Evolutionary conservation across 2,329 filamentous ascomycete genomes (phyloP).

Genomic region (Pseudocercospora vitis): DNA sequence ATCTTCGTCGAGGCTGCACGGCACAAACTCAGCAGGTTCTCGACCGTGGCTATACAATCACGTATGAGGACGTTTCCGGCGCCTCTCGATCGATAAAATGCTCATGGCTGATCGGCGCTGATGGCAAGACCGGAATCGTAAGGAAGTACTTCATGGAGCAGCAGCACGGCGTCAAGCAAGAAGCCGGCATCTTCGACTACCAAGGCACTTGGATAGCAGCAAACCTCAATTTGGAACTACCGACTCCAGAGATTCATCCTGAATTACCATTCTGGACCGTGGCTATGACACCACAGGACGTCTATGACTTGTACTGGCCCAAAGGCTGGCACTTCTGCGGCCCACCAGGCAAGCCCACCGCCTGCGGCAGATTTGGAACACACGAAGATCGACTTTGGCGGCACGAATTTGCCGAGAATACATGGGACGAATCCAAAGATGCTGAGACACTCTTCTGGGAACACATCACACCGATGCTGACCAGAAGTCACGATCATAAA

Average conservation of each 20-base stretch:
- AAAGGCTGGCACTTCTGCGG: conserved; percentile 48
- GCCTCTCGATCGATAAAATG: conserved; percentile 21
- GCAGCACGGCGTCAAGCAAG: conserved; percentile 43
- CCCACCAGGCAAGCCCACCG: conserved; percentile 45
- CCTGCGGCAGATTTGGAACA: conserved; percentile 48
- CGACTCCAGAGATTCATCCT: conserved; percentile 50
- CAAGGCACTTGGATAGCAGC: conserved; percentile 51
- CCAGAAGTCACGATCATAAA: conserved; percentile 1
- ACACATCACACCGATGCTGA: conserved; percentile 18
- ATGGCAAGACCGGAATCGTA: conserved; percentile 51
- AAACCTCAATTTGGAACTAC: conserved; percentile 48
- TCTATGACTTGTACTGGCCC: conserved; percentile 53
- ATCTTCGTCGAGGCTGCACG: conserved; percentile 11
- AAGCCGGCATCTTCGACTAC: conserved; percentile 35
- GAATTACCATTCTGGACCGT: conserved; percentile 51
- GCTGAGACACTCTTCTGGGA: conserved; percentile 20
- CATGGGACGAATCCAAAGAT: conserved; percentile 13
- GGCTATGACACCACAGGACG: conserved; percentile 48
- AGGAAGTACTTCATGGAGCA: conserved; percentile 50
- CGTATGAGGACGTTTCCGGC: conserved; percentile 14
- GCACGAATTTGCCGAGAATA: conserved; percentile 19
- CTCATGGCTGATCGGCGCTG: conserved; percentile 46
- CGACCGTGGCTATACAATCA: conserved; percentile 27
- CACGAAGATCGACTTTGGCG: conserved; percentile 41
- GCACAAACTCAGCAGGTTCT: conserved; percentile 17